Conservation (phyloP, 2,329 filamentous ascomycete species). For the Microdochium trichocladiopsis region DNA sequence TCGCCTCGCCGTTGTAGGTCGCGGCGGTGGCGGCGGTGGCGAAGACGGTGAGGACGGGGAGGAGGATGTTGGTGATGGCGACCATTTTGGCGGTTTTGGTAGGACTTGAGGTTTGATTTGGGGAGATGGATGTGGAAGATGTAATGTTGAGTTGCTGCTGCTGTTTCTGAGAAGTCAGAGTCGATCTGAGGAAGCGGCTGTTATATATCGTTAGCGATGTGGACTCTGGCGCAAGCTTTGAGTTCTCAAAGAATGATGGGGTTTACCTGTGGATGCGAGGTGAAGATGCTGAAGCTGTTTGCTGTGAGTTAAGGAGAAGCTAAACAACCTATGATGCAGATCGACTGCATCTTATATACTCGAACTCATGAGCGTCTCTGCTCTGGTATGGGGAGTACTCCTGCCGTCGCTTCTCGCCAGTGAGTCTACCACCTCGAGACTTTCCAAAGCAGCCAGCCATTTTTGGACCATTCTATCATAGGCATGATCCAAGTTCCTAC, state of each 20-base stretch:
- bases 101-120: too few relatives aligned
- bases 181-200: neutral
- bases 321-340: neutral
- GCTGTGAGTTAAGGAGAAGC: neutral
- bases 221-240: neutral
- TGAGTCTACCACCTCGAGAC: neutral
- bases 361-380: neutral
- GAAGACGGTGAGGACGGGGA: neutral
- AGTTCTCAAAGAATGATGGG: neutral
- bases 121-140: too few relatives aligned
- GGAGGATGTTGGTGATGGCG: neutral
- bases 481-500: neutral
- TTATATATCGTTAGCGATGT: neutral
- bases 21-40: neutral
- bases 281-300: neutral
- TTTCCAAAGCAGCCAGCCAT: neutral
- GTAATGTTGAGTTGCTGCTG: too few relatives aligned
- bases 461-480: neutral
- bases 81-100: neutral
- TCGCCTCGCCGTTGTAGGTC: conserved; percentile 53
- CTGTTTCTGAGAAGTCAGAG: neutral
- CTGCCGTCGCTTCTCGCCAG: neutral
- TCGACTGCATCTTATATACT: neutral
- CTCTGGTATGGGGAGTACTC: neutral
- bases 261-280: neutral